These are phyloP conservation scores for Choiromyces venosus DNA, from an alignment of 495 filamentous ascomycete genomes.

Conservation along the genomic window DNA sequence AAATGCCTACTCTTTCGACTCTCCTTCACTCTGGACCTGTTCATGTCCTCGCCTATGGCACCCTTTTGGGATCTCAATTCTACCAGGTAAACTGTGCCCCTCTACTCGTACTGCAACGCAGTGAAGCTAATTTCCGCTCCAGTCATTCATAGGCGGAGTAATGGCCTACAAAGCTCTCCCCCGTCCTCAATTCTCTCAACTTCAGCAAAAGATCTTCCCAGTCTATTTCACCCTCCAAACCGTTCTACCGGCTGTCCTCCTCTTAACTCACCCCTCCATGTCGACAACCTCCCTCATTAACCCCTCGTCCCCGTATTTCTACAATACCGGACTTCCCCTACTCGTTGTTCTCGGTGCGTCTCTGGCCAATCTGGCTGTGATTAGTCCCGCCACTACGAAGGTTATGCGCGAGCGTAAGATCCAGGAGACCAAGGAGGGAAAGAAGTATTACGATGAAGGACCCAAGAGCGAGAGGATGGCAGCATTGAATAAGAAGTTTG, in stretches of 20 bases:
- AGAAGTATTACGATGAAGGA: constrained; percentile 67
- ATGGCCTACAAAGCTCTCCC: constrained; percentile 68
- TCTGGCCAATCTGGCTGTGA: constrained; percentile 58
- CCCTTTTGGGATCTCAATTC: constrained; percentile 69
- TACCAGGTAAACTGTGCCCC: constrained; percentile 57
- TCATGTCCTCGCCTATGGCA: constrained; percentile 55
- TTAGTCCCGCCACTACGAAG: constrained; percentile 67
- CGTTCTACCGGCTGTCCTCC: constrained; percentile 62
- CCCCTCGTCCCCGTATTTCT: constrained; percentile 44
- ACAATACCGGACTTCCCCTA: constrained; percentile 53
- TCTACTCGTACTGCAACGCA: neutral
- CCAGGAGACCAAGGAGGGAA: constrained; percentile 70
- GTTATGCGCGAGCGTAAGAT: constrained; percentile 65
- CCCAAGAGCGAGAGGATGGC: constrained; percentile 77
- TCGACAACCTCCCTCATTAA: constrained; percentile 30
- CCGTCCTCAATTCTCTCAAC: constrained; percentile 68
- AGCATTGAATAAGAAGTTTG: constrained; percentile 73
- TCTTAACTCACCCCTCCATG: constrained; percentile 70
- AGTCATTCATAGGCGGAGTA: constrained; percentile 75
- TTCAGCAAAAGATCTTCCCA: constrained; percentile 75
- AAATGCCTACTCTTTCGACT: constrained; percentile 32
- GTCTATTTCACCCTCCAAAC: constrained; percentile 81
- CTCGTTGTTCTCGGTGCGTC: constrained; percentile 58
- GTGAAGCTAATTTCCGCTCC: constrained; percentile 18
- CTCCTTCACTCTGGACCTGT: constrained; percentile 28